phyloP scores from a whole-genome alignment of 2,329 filamentous ascomycete species.

The Thielaviopsis euricoi region DNA sequence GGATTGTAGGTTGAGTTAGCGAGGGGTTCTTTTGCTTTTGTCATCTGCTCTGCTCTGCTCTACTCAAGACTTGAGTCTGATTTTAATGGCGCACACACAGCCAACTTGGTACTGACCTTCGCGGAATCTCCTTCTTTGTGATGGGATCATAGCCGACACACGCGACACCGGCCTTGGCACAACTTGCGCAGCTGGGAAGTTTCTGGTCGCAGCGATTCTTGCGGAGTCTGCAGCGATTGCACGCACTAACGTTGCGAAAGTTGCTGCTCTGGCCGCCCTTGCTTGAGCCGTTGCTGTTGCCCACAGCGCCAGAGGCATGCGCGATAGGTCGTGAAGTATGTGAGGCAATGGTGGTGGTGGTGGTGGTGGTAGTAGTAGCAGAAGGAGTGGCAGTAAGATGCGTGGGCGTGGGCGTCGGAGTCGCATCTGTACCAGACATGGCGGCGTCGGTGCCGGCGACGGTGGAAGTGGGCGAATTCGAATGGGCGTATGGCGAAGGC shows the following conservation, averaged over 20 bases:
- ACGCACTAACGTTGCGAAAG: conserved; percentile 83
- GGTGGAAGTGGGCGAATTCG: background rate
- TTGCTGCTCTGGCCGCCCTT: conserved; percentile 44
- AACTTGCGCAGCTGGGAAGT: conserved; percentile 76
- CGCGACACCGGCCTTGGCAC: conserved; percentile 78
- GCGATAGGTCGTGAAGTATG: background rate
- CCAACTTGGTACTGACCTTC: conserved; percentile 48
- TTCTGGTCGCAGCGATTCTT: conserved; percentile 95
- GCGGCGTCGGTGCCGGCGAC: background rate
- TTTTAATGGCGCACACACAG: background rate
- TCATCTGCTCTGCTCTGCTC: background rate
- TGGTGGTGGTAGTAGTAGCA: too few species aligned
- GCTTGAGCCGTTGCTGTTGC: background rate
- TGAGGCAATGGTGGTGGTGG: background rate
- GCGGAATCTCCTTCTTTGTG: conserved; percentile 85
- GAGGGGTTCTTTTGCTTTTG: background rate
- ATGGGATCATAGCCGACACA: conserved; percentile 96
- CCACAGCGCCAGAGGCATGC: background rate
- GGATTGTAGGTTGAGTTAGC: background rate
- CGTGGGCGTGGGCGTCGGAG: too few species aligned
- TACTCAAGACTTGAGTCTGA: background rate
- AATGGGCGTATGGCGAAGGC: background rate
- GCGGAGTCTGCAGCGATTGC: conserved; percentile 76
- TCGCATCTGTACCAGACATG: background rate
- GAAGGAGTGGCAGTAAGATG: too few species aligned